Conservation (phyloP, 2,329 filamentous ascomycete genomes). For the Drechslerella dactyloides region DNA sequence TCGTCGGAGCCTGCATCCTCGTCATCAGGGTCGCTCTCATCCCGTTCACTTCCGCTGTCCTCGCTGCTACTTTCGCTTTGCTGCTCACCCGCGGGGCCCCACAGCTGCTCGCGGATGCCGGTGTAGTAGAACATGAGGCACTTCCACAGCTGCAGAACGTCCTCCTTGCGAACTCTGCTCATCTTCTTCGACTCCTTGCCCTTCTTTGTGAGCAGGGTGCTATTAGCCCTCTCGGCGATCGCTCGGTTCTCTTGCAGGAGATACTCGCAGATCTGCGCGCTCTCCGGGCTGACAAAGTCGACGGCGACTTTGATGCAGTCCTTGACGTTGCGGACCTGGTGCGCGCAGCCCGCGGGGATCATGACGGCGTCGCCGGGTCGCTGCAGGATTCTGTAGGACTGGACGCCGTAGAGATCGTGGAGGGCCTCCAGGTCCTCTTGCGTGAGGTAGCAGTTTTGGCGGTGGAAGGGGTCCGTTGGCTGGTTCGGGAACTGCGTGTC, state of each 20-base stretch:
- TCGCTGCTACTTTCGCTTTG: neutral
- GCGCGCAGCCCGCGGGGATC: constrained; percentile 55
- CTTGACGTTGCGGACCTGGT: constrained; percentile 55
- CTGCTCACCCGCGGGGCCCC: neutral
- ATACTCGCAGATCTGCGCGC: constrained; percentile 52
- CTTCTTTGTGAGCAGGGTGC: constrained; percentile 36
- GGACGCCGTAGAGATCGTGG: constrained; percentile 37
- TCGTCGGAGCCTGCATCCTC: neutral
- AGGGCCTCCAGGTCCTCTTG: constrained; percentile 52
- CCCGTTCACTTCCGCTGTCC: neutral
- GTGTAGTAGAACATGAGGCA: constrained; percentile 53
- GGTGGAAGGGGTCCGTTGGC: constrained; percentile 54
- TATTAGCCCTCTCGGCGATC: constrained; percentile 42
- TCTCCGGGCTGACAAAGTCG: constrained; percentile 55
- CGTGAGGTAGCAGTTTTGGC: constrained; percentile 54
- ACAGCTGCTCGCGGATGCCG: constrained; percentile 25
- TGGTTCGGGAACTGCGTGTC: constrained; percentile 45
- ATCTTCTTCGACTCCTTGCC: constrained; percentile 24
- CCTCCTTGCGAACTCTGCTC: constrained; percentile 53
- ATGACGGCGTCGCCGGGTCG: constrained; percentile 55
- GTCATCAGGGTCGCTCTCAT: neutral
- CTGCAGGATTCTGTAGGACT: constrained; percentile 54
- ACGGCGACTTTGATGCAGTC: constrained; percentile 56
- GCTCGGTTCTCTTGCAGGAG: constrained; percentile 53
- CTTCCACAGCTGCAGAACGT: constrained; percentile 55